Evolutionary conservation across 768 basidiomycete genomes (phyloP), one percentile per base, ranked within the genome.

Genomic region (Mycena rosella): DNA sequence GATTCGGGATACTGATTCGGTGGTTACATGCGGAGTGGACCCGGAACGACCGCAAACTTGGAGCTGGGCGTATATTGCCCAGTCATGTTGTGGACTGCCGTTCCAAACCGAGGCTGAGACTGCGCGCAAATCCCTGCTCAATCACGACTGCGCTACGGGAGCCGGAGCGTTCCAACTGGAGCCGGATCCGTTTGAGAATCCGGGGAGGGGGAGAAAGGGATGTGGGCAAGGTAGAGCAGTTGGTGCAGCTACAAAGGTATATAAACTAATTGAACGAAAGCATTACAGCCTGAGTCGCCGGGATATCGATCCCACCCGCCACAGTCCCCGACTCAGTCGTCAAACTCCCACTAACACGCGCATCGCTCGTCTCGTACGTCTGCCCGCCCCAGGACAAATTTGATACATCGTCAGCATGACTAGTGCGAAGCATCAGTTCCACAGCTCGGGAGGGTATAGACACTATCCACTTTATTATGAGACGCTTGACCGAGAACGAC

Each of bases 331-430:
- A 77, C 57, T 83, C 74, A 1, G 79, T 71, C 9, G 67, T 70
- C 44, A 80, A 65, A 18, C 34, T 65, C 13, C 87, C 87, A 38
- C 74, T 74, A 15, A 84, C 79, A 42, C 75, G 79, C 2, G 79
- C 87, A 57, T 86, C 74, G 38, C 67, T 59, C 1, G 87, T 89
- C 73, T 89, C 89, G 64, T 87, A 89, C 3, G 83, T 85, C 72
- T 86, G 87, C 6, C 87, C 88, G 60, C 84, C 88, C 88, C 88
- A 88, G 1, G 80, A 86, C 65, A 90, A 60, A 20, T 84, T 84
- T 18, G 81, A 79, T 5, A 78, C 80, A 70, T 86, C 87, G 66
- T 88, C 83, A 3, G 87, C 84, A 65, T 84, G 80, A 17, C 85
- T 88, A 42, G 44, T n/a, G 26, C 30, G 18, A 9, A 38, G 29